phyloP scores from a whole-genome alignment of 2,329 filamentous ascomycete genomes.

The Orbilia oligospora region DNA sequence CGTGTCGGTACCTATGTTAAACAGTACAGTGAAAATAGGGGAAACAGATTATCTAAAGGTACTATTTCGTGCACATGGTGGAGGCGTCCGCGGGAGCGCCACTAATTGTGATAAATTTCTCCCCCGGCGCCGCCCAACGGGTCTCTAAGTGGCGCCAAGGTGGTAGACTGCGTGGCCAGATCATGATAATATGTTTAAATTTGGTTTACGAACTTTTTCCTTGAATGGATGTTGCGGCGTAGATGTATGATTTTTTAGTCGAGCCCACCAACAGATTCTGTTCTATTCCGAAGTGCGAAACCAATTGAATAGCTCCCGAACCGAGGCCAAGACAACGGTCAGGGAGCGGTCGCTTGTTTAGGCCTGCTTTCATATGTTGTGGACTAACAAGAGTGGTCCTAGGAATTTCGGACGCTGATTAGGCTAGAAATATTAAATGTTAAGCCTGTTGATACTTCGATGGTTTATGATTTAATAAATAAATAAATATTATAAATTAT shows the following conservation, averaged over 20 bases:
- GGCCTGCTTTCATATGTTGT: not conserved
- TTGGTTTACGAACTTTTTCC: not conserved
- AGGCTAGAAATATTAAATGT: too few species aligned
- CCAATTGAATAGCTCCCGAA: not conserved
- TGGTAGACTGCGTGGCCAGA: not conserved
- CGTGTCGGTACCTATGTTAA: too few species aligned
- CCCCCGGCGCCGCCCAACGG: not conserved
- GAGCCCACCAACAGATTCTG: not conserved
- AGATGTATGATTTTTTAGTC: not conserved
- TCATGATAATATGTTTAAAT: too few species aligned
- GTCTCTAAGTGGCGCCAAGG: not conserved
- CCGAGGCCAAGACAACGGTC: not conserved
- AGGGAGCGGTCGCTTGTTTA: not conserved
- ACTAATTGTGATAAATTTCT: not conserved
- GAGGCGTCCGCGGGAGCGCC: not conserved
- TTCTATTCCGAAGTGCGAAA: constrained; percentile 3
- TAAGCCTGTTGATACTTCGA: too few species aligned
- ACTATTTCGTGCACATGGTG: too few species aligned
- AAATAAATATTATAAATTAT: too few species aligned
- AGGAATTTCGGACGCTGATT: not conserved
- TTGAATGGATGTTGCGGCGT: not conserved
- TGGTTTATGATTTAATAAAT: too few species aligned
- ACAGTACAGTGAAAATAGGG: not conserved
- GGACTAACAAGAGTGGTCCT: not conserved
- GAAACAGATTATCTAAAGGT: not conserved